phyloP scores from a whole-genome alignment of 2,329 filamentous ascomycete species.

The Penicillium sp. region DNA sequence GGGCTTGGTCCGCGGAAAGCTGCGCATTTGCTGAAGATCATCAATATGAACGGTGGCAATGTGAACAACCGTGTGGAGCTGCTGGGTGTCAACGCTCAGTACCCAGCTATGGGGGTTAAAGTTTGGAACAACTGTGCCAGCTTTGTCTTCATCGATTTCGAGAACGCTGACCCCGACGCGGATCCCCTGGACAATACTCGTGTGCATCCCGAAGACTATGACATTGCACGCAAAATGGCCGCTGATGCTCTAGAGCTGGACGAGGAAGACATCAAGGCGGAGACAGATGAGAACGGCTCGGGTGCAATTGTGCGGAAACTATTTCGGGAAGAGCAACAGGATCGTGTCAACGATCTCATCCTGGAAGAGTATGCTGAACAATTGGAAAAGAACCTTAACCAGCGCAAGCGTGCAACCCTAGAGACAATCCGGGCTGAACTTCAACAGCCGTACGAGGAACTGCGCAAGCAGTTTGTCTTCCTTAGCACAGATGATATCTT shows the following conservation, averaged over 20 bases:
- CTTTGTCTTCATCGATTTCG: conserved; percentile 87
- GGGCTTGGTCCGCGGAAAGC: conserved; percentile 92
- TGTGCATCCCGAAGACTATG: conserved; percentile 97
- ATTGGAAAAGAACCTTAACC: conserved; percentile 86
- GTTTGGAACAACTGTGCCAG: conserved; percentile 98
- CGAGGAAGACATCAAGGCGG: conserved; percentile 95
- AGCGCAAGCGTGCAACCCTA: conserved; percentile 90
- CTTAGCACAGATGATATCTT: conserved; percentile 78
- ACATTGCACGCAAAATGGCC: conserved; percentile 96
- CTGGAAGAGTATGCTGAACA: conserved; percentile 97
- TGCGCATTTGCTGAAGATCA: conserved; percentile 77
- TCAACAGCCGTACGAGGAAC: conserved; percentile 88
- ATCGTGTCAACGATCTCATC: conserved; percentile 93
- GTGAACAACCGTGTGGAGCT: conserved; percentile 83
- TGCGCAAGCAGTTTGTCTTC: conserved; percentile 73
- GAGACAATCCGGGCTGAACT: conserved; percentile 95
- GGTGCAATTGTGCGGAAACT: conserved; percentile 91
- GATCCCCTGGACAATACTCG: conserved; percentile 96
- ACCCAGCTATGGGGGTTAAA: conserved; percentile 78
- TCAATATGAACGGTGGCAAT: conserved; percentile 84
- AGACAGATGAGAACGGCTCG: conserved; percentile 83
- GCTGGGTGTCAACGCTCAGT: conserved; percentile 79
- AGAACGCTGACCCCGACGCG: conserved; percentile 73
- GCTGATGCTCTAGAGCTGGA: conserved; percentile 94
- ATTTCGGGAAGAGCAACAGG: conserved; percentile 89